Conservation (phyloP, 2,329 filamentous ascomycete genomes). For the Nigrospora oryzae region DNA sequence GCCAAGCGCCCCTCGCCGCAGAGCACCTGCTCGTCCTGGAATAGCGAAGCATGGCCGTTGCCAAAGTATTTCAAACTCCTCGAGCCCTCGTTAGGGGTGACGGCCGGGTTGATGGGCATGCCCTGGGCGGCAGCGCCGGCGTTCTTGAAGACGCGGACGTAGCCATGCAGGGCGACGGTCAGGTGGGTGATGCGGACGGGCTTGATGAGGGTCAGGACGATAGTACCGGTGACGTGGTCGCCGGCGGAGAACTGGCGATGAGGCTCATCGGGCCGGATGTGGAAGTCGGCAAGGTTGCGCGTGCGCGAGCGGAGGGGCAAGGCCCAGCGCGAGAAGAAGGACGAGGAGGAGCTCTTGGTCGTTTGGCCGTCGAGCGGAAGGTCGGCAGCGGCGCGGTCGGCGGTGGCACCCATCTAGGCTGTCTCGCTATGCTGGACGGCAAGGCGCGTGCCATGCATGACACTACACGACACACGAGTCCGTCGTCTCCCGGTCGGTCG, state of each 20-base stretch:
- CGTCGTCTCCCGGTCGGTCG: background rate
- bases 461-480: conserved; percentile 14
- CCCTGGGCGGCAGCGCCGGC: conserved; percentile 46
- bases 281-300: conserved; percentile 69
- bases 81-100: conserved; percentile 24
- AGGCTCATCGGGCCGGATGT: conserved; percentile 68
- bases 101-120: conserved; percentile 30
- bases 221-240: conserved; percentile 64
- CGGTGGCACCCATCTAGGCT: conserved; percentile 38
- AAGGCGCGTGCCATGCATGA: conserved; percentile 21
- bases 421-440: conserved; percentile 12
- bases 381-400: conserved; percentile 25
- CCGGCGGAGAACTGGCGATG: conserved; percentile 70
- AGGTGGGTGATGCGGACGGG: conserved; percentile 72
- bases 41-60: conserved; percentile 72
- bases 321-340: conserved; percentile 44
- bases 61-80: conserved; percentile 53
- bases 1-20: conserved; percentile 71
- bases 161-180: conserved; percentile 69
- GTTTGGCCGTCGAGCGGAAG: conserved; percentile 28
- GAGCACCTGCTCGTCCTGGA: conserved; percentile 73
- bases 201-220: conserved; percentile 65
- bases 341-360: conserved; percentile 31
- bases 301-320: conserved; percentile 42
- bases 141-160: conserved; percentile 71